Base-by-base conservation (phyloP, 306 rosid genomes). In the Prunus armeniaca region DNA sequence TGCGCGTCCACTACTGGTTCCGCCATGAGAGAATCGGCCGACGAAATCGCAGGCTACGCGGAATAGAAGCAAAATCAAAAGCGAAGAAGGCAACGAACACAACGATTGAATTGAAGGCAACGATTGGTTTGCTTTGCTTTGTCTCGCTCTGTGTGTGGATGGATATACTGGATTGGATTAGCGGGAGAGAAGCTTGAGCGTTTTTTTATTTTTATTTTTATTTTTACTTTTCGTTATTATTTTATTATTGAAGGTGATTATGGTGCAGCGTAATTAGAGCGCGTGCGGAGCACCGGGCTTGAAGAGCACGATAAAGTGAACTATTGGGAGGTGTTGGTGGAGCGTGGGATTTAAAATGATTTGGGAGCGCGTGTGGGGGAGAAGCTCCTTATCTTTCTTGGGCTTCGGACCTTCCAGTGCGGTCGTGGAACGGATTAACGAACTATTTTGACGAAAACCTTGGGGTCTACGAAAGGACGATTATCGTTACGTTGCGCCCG, bases 1-100 rank as follows among this genome's bases (percentile, higher is more conserved):
- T 65, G 82, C 5, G 73, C 79, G 72, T 86, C 86, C 9, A 86
- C 89, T 3, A 32, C 41, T 5, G 79, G 50, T 71, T 65, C 75
- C 69, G 74, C 84, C 97, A 86, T 89, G 45, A 19, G 20, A 69
- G 52, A 73, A 51, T 34, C 24, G 27, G 22, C 58, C 15, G 12
- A 57, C 5, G 47, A 73, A 65, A 25, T 5, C 49, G n/a, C 15
- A 51, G 60, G 17, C 8, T 19, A 14, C 3, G 32, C 41, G 19
- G 19, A 72, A 52, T 38, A 2, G 63, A 30, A 34, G 41, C 2
- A 34, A 34, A 34, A 34, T 34, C 41, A 34, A 34, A 30, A 52
- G 12, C 27, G 34, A 50, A 69, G 11, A 12, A 12, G 30, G 11
- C n/a, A 67, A 12, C 14, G 38, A 52, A 52, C 1, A 3, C 3